phyloP scores from a whole-genome alignment of 176 grass and related monocot species.

The Lolium multiflorum region DNA sequence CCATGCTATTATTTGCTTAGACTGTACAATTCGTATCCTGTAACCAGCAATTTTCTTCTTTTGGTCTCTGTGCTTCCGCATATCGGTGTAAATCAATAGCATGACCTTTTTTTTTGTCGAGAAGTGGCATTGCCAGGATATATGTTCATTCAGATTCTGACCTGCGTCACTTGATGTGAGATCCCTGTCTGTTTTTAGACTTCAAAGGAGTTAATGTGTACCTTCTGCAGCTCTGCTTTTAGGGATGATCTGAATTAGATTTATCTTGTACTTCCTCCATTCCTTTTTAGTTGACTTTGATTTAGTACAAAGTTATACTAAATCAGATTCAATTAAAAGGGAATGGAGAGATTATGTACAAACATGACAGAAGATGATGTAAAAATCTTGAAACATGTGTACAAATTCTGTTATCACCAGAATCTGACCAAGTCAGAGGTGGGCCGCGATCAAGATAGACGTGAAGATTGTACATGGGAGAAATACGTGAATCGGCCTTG shows the following conservation, averaged over 20 bases:
- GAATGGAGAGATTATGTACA: too few species aligned
- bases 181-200: background rate
- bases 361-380: background rate
- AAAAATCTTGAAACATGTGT: background rate
- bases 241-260: background rate
- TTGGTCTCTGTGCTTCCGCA: constrained; percentile 1
- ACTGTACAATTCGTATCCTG: constrained; percentile 34
- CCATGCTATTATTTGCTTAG: constrained; percentile 49
- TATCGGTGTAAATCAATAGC: constrained; percentile 48
- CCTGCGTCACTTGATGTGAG: background rate
- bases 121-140: constrained; percentile 20
- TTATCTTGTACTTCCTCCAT: background rate
- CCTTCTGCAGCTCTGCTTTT: background rate
- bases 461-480: too few species aligned
- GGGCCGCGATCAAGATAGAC: too few species aligned
- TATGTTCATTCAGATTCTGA: constrained; percentile 22
- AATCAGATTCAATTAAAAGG: too few species aligned
- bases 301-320: too few species aligned
- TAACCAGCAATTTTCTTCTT: constrained; percentile 34
- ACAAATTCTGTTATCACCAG: too few species aligned
- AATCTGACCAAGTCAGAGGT: too few species aligned
- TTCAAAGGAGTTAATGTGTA: background rate
- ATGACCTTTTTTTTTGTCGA: background rate
- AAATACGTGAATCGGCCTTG: too few species aligned
- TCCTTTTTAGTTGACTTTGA: too few species aligned